Evolutionary conservation across 139 green algal species (phyloP).

Genomic region (Micractinium conductrix): DNA sequence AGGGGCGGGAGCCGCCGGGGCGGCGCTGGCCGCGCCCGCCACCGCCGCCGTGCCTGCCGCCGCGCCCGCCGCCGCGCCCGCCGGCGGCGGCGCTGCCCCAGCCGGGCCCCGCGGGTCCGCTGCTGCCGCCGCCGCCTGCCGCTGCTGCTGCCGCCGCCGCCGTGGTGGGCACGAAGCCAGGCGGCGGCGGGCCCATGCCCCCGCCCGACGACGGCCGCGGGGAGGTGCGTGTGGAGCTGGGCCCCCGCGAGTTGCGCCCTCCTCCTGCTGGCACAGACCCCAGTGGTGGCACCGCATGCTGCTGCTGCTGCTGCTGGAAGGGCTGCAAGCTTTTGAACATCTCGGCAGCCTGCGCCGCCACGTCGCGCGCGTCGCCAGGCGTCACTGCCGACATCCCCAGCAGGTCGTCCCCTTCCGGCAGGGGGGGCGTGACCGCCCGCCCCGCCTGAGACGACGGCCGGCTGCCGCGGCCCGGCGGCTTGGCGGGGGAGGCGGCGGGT

Average conservation of each 20-base stretch:
- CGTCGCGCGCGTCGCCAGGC: constrained; percentile 18
- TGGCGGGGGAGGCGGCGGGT: not conserved
- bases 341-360: constrained; percentile 42
- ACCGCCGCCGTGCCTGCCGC: not conserved
- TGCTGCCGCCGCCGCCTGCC: not conserved
- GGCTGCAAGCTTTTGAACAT: constrained; percentile 39
- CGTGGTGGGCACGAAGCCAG: not conserved
- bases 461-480: not conserved
- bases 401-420: constrained; percentile 64
- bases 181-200: not conserved
- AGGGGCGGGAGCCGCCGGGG: not conserved
- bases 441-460: not conserved
- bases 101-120: not conserved
- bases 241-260: not conserved
- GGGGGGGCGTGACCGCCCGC: not conserved
- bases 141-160: not conserved
- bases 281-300: not conserved
- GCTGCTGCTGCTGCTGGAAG: constrained; percentile 4
- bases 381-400: constrained; percentile 59
- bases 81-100: not conserved
- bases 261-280: not conserved
- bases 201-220: not conserved
- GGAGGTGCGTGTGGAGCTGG: not conserved
- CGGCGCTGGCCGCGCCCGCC: constrained; percentile 14
- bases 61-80: not conserved